phyloP scores from a whole-genome alignment of 768 basidiomycete genomes.

The Rhodotorula taiwanensis region DNA sequence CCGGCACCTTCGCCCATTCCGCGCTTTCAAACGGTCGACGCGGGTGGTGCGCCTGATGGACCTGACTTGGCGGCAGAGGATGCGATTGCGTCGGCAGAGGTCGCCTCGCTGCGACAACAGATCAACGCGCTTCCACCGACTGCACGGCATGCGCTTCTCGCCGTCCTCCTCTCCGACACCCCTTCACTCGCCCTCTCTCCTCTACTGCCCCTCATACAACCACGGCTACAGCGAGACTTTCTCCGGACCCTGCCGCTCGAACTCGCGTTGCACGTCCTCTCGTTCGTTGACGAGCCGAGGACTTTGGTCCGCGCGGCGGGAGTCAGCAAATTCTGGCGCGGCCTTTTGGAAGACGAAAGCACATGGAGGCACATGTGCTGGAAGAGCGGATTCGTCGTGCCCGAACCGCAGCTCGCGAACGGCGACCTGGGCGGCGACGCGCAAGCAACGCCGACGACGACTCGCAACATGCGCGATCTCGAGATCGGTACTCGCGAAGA shows the following conservation, averaged over 20 bases:
- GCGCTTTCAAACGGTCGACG: not conserved
- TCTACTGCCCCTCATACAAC: conserved; percentile 34
- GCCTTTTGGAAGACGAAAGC: conserved; percentile 63
- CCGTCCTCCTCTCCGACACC: conserved; percentile 26
- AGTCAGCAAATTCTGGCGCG: conserved; percentile 67
- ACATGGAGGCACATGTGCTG: conserved; percentile 74
- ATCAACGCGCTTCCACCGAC: conserved; percentile 6
- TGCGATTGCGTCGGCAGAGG: too few relatives aligned
- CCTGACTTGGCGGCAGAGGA: too few relatives aligned
- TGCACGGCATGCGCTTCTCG: conserved; percentile 11
- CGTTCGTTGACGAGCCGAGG: conserved; percentile 66
- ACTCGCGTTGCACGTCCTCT: conserved; percentile 65
- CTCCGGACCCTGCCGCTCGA: conserved; percentile 59
- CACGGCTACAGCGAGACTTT: conserved; percentile 44
- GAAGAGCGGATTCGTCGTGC: conserved; percentile 50
- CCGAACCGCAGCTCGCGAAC: not conserved
- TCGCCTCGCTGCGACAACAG: conserved; percentile 8
- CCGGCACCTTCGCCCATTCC: not conserved
- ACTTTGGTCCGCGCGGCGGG: conserved; percentile 62
- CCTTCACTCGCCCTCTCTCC: conserved; percentile 24
- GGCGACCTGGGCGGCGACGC: not conserved
- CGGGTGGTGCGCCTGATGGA: not conserved
- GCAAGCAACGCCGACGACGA: too few relatives aligned
- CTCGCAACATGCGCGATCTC: conserved; percentile 8
- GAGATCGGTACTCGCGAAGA: conserved; percentile 15